Evolutionary conservation across 2,329 filamentous ascomycete genomes (phyloP).

Genomic region (Echinosphaeria canescens): DNA sequence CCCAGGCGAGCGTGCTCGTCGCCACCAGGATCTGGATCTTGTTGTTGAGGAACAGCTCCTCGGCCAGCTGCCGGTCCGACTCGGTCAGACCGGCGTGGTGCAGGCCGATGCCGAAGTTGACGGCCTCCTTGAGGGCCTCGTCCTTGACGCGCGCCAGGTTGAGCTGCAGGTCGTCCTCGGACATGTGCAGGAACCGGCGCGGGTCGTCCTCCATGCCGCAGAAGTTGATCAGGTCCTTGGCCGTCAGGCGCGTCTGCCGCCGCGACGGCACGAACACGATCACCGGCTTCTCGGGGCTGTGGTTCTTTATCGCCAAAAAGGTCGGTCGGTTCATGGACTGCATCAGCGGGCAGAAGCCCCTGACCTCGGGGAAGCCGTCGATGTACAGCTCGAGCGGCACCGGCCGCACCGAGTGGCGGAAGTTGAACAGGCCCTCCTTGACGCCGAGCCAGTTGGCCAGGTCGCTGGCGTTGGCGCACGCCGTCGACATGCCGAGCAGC

Average conservation of each 20-base stretch:
- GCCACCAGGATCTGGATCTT: constrained; percentile 95
- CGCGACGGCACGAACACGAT: constrained; percentile 97
- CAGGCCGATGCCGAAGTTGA: constrained; percentile 90
- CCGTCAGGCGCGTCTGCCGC: constrained; percentile 82
- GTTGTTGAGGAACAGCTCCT: constrained; percentile 92
- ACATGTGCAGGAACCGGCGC: constrained; percentile 79
- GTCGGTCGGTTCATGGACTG: constrained; percentile 98
- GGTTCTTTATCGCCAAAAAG: constrained; percentile 87
- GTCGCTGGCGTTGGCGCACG: constrained; percentile 87
- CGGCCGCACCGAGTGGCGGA: constrained; percentile 87
- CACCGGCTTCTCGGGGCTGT: constrained; percentile 89
- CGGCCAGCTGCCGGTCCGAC: constrained; percentile 73
- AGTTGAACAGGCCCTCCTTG: constrained; percentile 91
- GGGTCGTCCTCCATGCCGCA: constrained; percentile 98
- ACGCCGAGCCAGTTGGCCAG: constrained; percentile 94
- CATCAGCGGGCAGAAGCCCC: constrained; percentile 95
- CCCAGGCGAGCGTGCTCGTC: constrained; percentile 93
- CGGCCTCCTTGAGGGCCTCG: constrained; percentile 75
- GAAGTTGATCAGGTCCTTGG: constrained; percentile 89
- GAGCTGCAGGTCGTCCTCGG: constrained; percentile 76
- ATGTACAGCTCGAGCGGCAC: constrained; percentile 94
- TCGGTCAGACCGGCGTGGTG: constrained; percentile 96
- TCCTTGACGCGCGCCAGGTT: constrained; percentile 87
- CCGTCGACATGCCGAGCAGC: constrained; percentile 96
- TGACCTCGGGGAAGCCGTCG: constrained; percentile 86